phyloP scores from a whole-genome alignment of 2,329 filamentous ascomycete genomes.

The Byssochlamys sp. region DNA sequence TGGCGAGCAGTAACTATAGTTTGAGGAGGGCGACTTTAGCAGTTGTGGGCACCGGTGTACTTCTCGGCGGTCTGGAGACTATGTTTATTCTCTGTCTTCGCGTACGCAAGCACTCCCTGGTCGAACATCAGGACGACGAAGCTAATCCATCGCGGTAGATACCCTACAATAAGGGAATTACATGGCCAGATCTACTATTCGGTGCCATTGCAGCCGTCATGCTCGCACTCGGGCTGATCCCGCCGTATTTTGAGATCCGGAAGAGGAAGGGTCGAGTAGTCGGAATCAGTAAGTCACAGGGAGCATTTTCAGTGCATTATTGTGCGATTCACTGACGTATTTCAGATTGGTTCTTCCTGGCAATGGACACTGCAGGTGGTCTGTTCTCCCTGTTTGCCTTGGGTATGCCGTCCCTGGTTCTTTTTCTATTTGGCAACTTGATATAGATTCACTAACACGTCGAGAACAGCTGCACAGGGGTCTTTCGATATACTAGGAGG shows the following conservation, averaged over 20 bases:
- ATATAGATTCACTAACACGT: conserved; percentile 6
- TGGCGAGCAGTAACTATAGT: conserved; percentile 20
- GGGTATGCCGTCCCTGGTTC: conserved; percentile 28
- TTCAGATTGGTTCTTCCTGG: conserved; percentile 47
- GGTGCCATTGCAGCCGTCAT: conserved; percentile 51
- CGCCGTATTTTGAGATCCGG: conserved; percentile 54
- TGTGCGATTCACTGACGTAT: conserved; percentile 14
- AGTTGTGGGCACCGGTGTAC: conserved; percentile 30
- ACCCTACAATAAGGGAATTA: conserved; percentile 45
- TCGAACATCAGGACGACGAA: not conserved
- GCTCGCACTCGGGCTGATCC: conserved; percentile 48
- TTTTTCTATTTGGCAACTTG: not conserved
- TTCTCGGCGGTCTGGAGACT: conserved; percentile 47
- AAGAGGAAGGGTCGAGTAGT: conserved; percentile 53
- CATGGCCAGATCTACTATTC: conserved; percentile 46
- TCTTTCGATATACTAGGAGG: conserved; percentile 54
- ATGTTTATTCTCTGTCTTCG: conserved; percentile 49
- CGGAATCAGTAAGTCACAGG: conserved; percentile 44
- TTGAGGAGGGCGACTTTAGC: conserved; percentile 39
- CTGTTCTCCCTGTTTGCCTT: conserved; percentile 56
- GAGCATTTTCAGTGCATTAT: not conserved
- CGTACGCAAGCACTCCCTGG: conserved; percentile 22
- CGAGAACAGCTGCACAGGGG: conserved; percentile 45
- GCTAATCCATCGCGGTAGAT: conserved; percentile 28
- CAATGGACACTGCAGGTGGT: conserved; percentile 52